These are phyloP conservation scores for Lablab purpureus DNA, from an alignment of 306 rosid genomes.

Conservation along the genomic window DNA sequence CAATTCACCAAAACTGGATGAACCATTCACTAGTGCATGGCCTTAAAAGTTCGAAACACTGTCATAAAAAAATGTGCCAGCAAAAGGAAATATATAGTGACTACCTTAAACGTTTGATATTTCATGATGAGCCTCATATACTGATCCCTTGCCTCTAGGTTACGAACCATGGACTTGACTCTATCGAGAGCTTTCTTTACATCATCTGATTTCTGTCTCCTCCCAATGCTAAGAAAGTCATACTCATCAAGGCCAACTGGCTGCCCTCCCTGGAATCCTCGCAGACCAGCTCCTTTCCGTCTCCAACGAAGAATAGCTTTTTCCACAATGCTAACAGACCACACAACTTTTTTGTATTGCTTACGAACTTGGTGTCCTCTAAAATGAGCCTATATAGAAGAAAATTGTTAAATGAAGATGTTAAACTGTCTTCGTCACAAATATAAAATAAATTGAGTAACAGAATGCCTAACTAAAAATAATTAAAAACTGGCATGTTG, in stretches of 20 bases:
- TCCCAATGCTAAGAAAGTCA: constrained; percentile 69
- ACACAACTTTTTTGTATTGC: constrained; percentile 67
- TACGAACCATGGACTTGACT: constrained; percentile 69
- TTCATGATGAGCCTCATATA: constrained; percentile 67
- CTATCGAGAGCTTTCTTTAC: constrained; percentile 75
- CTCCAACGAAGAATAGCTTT: constrained; percentile 86
- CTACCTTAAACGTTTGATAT: constrained; percentile 62
- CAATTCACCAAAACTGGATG: constrained; percentile 3
- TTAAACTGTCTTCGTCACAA: neutral
- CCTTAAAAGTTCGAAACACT: neutral
- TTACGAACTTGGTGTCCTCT: constrained; percentile 82
- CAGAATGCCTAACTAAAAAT: neutral
- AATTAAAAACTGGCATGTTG: constrained; percentile 4
- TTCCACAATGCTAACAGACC: constrained; percentile 81
- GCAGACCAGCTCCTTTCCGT: constrained; percentile 68
- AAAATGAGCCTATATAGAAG: constrained; percentile 66
- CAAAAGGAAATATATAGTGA: constrained; percentile 1
- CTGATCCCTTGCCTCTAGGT: constrained; percentile 73
- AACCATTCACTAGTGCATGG: neutral
- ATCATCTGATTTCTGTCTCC: constrained; percentile 69
- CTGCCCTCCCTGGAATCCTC: constrained; percentile 65
- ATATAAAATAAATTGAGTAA: constrained; percentile 2
- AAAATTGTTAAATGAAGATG: constrained; percentile 35
- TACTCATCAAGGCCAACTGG: constrained; percentile 62
- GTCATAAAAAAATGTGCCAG: neutral